Base-by-base conservation (phyloP, 2,329 filamentous ascomycete genomes). In the Hymenoscyphus linearis region DNA sequence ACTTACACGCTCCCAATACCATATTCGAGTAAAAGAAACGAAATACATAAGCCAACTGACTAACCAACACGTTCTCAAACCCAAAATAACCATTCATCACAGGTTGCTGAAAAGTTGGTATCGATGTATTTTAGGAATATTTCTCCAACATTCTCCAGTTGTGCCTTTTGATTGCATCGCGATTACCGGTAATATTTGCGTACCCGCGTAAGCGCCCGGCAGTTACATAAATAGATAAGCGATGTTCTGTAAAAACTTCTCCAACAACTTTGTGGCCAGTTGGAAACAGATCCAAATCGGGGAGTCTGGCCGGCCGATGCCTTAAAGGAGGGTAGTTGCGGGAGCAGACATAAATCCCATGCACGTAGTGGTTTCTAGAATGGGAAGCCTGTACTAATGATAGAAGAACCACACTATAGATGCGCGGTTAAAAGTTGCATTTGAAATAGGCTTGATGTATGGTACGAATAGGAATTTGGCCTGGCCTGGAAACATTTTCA, bases 201-300 rank as follows among this genome's bases (percentile, higher is more conserved):
- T 55, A 55, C n/a, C 54, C 35, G 34, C 10, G 18, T 35, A 55
- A 55, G 34, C 54, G 54, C 54, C 54, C n/a, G 54, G 54, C 14
- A 55, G n/a, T 10, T n/a, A 55, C 54, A 55, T n/a, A 55, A 55
- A 55, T 55, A 55, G 54, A 55, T 36, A 54, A 54, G 52, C 26
- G 52, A 35, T 34, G 0, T 54, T 50, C 18, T 50, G 44, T 25
- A 50, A 18, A 50, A 25, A 22, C 44, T 50, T 50, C 44, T 25
- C 18, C 44, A 50, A 13, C 44, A 50, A 50, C 31, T 10, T 50
- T 50, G 18, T 50, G 44, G 44, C 44, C 44, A 50, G 44, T 50
- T 50, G 44, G 44, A 50, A 50, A 22, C 18, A 18, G 18, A 22
- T 10, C 44, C 44, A 50, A 3, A 31, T 31, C 40, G 40, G 22